Evolutionary conservation across 176 grass and related monocot species (phyloP).

Genomic region (Bromus sterilis): DNA sequence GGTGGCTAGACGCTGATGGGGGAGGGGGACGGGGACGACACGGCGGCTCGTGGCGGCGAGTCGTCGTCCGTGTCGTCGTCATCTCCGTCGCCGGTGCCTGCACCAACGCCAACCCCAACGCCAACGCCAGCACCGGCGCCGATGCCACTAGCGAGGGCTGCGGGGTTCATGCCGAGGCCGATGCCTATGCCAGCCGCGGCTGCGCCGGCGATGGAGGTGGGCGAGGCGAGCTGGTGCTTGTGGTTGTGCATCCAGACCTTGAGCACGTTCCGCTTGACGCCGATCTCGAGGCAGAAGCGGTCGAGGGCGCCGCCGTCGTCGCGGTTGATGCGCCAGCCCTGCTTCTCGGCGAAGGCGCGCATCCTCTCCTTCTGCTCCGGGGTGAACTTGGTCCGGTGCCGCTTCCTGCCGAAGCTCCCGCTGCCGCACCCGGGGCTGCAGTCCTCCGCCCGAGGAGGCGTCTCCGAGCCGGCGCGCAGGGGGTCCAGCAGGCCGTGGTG

Average conservation of each 20-base stretch:
- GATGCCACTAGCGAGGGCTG: not conserved
- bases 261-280: conserved; percentile 72
- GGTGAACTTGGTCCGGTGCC: conserved; percentile 79
- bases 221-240: conserved; percentile 65
- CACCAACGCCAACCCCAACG: not conserved
- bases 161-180: not conserved
- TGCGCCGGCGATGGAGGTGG: not conserved
- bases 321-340: conserved; percentile 79
- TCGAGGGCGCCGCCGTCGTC: conserved; percentile 80
- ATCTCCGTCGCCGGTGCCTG: not conserved
- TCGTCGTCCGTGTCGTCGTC: conserved; percentile 52
- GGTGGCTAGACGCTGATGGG: conserved; percentile 49
- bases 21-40: conserved; percentile 32
- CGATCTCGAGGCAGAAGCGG: conserved; percentile 90
- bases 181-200: not conserved
- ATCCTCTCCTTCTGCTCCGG: conserved; percentile 89
- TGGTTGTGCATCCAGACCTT: conserved; percentile 99
- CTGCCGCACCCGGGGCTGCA: conserved; percentile 14
- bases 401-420: conserved; percentile 38
- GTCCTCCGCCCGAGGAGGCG: conserved; percentile 64
- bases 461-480: conserved; percentile 45
- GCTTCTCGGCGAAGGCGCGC: conserved; percentile 78
- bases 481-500: conserved; percentile 16
- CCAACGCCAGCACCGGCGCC: not conserved
- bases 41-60: conserved; percentile 44